These are phyloP conservation scores for Malassezia dermatis DNA, from an alignment of 1,284 basidiomycete genomes.

Conservation along the genomic window DNA sequence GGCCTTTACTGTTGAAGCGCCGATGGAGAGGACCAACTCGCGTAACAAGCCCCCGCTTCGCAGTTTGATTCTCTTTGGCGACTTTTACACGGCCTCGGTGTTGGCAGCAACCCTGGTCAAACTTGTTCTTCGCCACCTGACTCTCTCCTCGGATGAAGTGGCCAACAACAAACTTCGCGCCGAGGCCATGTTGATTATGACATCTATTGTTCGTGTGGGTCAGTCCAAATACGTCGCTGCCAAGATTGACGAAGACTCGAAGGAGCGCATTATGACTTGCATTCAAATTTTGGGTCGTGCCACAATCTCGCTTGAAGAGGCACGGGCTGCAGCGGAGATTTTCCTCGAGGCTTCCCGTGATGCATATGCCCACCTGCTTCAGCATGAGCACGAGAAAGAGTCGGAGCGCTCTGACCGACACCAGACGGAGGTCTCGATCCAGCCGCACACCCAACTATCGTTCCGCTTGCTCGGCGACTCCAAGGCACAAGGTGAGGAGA, in stretches of 20 bases:
- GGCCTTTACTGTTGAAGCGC: conserved; percentile 67
- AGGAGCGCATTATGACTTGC: conserved; percentile 92
- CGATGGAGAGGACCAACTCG: conserved; percentile 61
- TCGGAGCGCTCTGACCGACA: conserved; percentile 77
- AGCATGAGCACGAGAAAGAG: conserved; percentile 57
- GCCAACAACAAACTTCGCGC: conserved; percentile 57
- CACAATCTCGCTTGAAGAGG: conserved; percentile 37
- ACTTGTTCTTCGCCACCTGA: conserved; percentile 71
- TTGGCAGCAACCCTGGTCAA: conserved; percentile 82
- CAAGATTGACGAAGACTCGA: conserved; percentile 94
- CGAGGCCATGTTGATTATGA: conserved; percentile 98
- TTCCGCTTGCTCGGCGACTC: conserved; percentile 96
- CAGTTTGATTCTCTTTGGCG: conserved; percentile 83
- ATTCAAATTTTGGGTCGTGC: conserved; percentile 69
- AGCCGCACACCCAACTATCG: conserved; percentile 81
- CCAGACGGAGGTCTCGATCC: conserved; percentile 63
- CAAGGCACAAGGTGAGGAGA: conserved; percentile 52
- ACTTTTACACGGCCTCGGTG: conserved; percentile 91
- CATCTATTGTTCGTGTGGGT: conserved; percentile 87
- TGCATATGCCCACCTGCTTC: conserved; percentile 88
- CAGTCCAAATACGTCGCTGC: conserved; percentile 88
- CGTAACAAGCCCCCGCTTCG: conserved; percentile 82
- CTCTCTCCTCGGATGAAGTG: conserved; percentile 58
- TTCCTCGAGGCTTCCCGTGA: conserved; percentile 86
- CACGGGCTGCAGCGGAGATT: conserved; percentile 63